A percentile compares a stretch with the other conserved stretches of the same genome.
These are phyloP conservation scores for Coffea canephora DNA, from an alignment of 257 asterid species.

Conservation along the genomic window DNA sequence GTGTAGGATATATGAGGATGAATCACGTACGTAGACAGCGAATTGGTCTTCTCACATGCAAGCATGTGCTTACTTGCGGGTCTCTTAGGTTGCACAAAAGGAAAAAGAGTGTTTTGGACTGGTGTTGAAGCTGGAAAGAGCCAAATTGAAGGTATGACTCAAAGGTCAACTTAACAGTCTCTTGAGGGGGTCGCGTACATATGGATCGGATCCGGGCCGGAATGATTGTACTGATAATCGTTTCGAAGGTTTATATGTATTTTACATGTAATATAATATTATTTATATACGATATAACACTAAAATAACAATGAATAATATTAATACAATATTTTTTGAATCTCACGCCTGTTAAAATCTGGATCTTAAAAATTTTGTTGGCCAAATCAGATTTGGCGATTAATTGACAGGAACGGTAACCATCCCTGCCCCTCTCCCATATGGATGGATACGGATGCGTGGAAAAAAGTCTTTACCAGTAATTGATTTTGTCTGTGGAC, in stretches of 20 bases:
- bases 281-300: too few relatives aligned
- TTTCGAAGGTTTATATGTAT: too few relatives aligned
- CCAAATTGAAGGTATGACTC: conserved; percentile 32
- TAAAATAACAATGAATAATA: too few relatives aligned
- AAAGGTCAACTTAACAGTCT: conserved; percentile 56
- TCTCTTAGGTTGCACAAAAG: conserved; percentile 31
- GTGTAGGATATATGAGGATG: background rate
- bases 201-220: too few relatives aligned
- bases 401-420: too few relatives aligned
- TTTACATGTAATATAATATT: too few relatives aligned
- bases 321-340: too few relatives aligned
- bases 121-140: conserved; percentile 30
- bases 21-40: background rate
- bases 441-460: background rate
- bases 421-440: too few relatives aligned
- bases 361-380: too few relatives aligned
- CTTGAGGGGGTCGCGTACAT: background rate
- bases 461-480: background rate
- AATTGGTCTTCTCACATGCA: conserved; percentile 54
- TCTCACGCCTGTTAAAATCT: too few relatives aligned
- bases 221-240: too few relatives aligned
- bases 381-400: too few relatives aligned
- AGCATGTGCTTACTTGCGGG: conserved; percentile 48
- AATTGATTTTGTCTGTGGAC: conserved; percentile 14
- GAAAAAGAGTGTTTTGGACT: conserved; percentile 38